A percentile compares a stretch with the other conserved stretches of the same genome.
Evolutionary conservation across 257 asterid genomes (phyloP).

Genomic region (Lycium ferocissimum): DNA sequence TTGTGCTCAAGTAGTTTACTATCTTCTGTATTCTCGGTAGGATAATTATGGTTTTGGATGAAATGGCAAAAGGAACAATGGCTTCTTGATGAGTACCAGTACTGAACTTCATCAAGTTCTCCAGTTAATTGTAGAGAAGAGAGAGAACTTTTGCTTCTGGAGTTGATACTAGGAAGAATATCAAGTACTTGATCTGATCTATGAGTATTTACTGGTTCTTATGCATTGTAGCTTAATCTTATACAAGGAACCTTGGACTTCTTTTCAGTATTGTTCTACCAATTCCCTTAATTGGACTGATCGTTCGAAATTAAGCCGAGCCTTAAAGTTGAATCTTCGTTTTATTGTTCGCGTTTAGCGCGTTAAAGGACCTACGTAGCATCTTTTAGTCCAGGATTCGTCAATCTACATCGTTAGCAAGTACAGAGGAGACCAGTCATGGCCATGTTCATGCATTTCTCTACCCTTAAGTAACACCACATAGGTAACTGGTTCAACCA

Average conservation of each 20-base stretch:
- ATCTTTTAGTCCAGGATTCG: neutral
- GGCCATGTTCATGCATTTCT: neutral
- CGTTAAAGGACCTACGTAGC: neutral
- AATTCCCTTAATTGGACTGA: neutral
- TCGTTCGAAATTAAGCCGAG: neutral
- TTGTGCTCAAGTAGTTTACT: constrained; percentile 33
- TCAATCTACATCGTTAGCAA: neutral
- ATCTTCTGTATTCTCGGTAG: neutral
- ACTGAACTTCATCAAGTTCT: neutral
- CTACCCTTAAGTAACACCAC: no score
- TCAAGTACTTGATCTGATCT: neutral
- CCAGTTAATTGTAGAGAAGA: constrained; percentile 5
- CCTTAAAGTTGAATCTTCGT: neutral
- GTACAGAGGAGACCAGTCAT: neutral
- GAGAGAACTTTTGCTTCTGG: neutral
- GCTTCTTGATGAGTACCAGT: neutral
- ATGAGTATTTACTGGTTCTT: neutral
- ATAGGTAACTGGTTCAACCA: neutral
- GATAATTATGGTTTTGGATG: constrained; percentile 10
- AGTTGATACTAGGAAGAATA: neutral
- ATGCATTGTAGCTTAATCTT: neutral
- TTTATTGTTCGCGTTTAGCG: neutral
- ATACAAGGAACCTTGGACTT: neutral
- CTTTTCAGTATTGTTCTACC: neutral
- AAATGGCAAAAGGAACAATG: constrained; percentile 7